Evolutionary conservation across 1,284 basidiomycete genomes (phyloP).

Genomic region (Malassezia cuniculi): DNA sequence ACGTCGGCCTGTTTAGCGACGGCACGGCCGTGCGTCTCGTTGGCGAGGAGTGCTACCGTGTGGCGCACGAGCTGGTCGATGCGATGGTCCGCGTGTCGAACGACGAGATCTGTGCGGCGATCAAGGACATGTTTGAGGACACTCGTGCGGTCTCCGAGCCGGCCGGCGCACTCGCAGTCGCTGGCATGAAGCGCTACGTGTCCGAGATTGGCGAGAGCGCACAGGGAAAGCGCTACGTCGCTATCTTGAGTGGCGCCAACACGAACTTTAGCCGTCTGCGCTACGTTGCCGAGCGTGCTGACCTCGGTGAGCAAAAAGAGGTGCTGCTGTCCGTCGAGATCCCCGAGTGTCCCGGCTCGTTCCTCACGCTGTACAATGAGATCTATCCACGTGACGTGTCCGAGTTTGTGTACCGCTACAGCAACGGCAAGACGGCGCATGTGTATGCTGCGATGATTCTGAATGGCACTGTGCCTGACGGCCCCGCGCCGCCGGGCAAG

Average conservation of each 20-base stretch:
- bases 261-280: constrained; percentile 96
- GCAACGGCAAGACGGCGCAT: constrained; percentile 52
- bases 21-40: constrained; percentile 98
- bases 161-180: constrained; percentile 84
- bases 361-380: constrained; percentile 69
- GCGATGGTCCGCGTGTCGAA: constrained; percentile 74
- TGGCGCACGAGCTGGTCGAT: constrained; percentile 76
- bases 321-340: constrained; percentile 83
- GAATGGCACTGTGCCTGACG: constrained; percentile 27
- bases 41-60: constrained; percentile 83
- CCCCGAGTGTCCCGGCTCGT: constrained; percentile 82
- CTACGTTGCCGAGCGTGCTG: constrained; percentile 94
- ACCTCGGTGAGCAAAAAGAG: constrained; percentile 87
- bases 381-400: constrained; percentile 85
- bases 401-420: constrained; percentile 89
- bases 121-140: constrained; percentile 90
- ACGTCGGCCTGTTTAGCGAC: constrained; percentile 92
- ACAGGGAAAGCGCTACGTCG: constrained; percentile 75
- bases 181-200: constrained; percentile 82
- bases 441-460: constrained; percentile 86
- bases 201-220: constrained; percentile 65
- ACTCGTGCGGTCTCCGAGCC: constrained; percentile 60
- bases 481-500: not conserved
- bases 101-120: constrained; percentile 94
- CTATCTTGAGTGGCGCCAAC: constrained; percentile 86